Conservation (phyloP, 192 early-diverging fungal species). For the Chytriomyces sp. region DNA sequence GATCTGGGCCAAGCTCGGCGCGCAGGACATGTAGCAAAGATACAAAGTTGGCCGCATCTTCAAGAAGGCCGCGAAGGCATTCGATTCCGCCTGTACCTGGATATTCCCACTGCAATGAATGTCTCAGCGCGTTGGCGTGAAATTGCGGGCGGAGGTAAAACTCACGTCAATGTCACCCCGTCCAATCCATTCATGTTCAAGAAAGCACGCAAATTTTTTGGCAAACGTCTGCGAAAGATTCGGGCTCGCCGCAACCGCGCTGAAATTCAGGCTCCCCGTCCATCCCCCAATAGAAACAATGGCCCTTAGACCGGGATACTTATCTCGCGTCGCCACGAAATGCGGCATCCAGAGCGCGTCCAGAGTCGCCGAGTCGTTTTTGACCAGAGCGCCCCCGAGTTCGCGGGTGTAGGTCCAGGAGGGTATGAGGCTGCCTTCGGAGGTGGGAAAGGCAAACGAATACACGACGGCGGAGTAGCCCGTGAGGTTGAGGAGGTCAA, state of each 20-base stretch:
- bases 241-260: conserved; percentile 10
- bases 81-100: conserved; percentile 6
- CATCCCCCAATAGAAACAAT: conserved; percentile 31
- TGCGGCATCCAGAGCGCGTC: conserved; percentile 10
- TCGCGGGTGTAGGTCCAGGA: neutral
- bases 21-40: conserved; percentile 5
- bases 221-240: neutral
- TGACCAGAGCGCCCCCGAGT: neutral
- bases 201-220: neutral
- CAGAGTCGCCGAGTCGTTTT: neutral
- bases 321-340: neutral
- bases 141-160: neutral
- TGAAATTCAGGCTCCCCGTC: conserved; percentile 24
- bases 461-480: neutral
- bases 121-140: neutral
- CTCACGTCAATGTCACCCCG: conserved; percentile 40
- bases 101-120: conserved; percentile 5
- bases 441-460: conserved; percentile 1
- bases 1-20: conserved; percentile 14
- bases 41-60: conserved; percentile 12
- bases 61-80: neutral
- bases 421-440: neutral
- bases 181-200: conserved; percentile 29
- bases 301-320: conserved; percentile 12
- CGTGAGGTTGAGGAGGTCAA: neutral